phyloP scores from a whole-genome alignment of 306 rosid genomes.

The Canavalia gladiata region DNA sequence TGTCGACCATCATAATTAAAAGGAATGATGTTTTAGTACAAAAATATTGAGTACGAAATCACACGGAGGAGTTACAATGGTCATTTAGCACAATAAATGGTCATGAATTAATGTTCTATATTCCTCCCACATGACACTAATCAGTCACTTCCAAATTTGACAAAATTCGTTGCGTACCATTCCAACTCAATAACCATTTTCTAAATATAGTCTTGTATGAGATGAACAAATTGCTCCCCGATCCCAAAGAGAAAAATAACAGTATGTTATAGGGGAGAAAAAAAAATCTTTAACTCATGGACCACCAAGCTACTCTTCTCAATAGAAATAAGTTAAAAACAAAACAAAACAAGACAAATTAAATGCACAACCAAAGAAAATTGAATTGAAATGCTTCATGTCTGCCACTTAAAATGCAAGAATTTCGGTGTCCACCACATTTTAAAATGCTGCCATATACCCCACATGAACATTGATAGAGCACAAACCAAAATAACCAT shows the following conservation, averaged over 20 bases:
- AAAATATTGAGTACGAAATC: not conserved
- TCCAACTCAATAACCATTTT: not conserved
- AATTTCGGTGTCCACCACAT: conserved; percentile 59
- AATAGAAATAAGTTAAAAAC: conserved; percentile 21
- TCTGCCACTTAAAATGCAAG: conserved; percentile 71
- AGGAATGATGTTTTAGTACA: not conserved
- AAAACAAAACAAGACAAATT: conserved; percentile 41
- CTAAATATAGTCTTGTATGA: conserved; percentile 21
- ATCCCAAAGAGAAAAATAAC: conserved; percentile 20
- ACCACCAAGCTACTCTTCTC: conserved; percentile 23
- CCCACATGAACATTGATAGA: conserved; percentile 62
- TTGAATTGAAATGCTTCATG: conserved; percentile 56
- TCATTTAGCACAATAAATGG: not conserved
- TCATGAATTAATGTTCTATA: not conserved
- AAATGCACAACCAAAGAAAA: conserved; percentile 27
- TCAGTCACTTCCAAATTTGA: not conserved
- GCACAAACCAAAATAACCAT: conserved; percentile 53
- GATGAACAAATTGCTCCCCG: conserved; percentile 30
- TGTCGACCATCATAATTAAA: conserved; percentile 54
- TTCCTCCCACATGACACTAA: not conserved
- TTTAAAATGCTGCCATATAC: conserved; percentile 37
- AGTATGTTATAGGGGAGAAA: conserved; percentile 33
- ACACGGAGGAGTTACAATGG: not conserved
- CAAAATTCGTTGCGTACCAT: not conserved
- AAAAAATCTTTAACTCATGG: conserved; percentile 15